Evolutionary conservation across 129 eudicot genomes (phyloP), one percentile per base, ranked within the genome.

Genomic region (Tagetes erecta): DNA sequence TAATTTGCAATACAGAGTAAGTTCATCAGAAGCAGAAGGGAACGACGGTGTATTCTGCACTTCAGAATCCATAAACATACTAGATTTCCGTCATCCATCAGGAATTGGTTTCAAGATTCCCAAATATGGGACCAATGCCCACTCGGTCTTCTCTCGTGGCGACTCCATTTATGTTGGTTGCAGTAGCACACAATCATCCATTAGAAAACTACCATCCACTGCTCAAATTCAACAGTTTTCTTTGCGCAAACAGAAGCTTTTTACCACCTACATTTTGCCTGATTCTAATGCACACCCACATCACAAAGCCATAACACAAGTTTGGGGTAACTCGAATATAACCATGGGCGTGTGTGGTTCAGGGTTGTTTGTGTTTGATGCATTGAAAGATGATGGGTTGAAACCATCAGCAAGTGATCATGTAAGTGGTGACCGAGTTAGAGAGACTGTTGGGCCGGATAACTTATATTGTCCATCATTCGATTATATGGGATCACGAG

Each of bases 1-100:
- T 37, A 11, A 52, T 70, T 53, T 67, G n/a, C 11, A 35, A 63
- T 82, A 79, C 92, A 93, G 98, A 62, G 88, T 81, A 45, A 87
- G 85, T 64, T 93, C 98, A 77, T 81, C 92, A 1, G 98, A 93
- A 77, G 96, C 67, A 11, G 98, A 93, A 90, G 98, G 98, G 68
- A 87, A 93, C 6, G 98, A 93, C 59, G 98, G 98, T 1, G 91
- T 93, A 3, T 93, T 93, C 73, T 90, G 97, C 83, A 90, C 92
- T 31, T 40, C 89, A 27, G 98, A 93, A 78, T 84, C 97, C 52
- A 86, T 90, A 14, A 93, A 88, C 35, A 58, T 93, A 39, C 73
- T 93, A 55, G 98, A 93, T 79, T 93, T 93, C 73, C 90, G 98
- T 5, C 86, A 86, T 9, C 98, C 98, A 59, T 86, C 98, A 6